These are phyloP conservation scores for Schrenkiella parvula DNA, from an alignment of 345 rosid species.

Conservation along the genomic window DNA sequence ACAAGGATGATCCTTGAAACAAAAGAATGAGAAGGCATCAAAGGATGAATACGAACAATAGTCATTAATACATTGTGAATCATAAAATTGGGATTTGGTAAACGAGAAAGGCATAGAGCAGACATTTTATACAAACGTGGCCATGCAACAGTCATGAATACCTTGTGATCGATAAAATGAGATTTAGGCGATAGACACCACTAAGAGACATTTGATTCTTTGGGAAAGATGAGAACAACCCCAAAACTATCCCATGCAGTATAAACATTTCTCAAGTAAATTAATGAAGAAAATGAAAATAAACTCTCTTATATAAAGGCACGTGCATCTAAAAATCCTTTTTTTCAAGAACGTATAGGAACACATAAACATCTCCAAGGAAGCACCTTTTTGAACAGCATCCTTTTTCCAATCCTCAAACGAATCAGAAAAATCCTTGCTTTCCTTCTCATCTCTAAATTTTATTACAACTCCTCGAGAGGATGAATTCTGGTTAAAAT, in stretches of 20 bases:
- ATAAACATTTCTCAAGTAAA: neutral
- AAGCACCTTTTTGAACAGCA: slow-evolving; percentile 54
- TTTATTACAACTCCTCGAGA: slow-evolving; percentile 58
- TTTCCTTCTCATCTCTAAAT: slow-evolving; percentile 70
- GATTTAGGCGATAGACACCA: neutral
- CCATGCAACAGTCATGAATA: too few species aligned
- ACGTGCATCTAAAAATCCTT: neutral
- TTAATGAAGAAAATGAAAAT: neutral
- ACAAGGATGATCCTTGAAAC: slow-evolving; percentile 40
- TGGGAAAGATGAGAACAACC: neutral
- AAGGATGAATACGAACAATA: slow-evolving; percentile 1
- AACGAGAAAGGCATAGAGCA: neutral
- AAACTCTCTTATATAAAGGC: neutral
- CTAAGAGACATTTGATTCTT: neutral
- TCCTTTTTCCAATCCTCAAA: slow-evolving; percentile 68
- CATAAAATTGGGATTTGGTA: neutral
- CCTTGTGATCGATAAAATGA: neutral
- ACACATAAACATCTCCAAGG: slow-evolving; percentile 23
- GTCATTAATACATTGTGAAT: neutral
- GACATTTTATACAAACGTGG: neutral
- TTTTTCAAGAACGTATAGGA: neutral
- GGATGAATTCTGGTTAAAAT: slow-evolving; percentile 53
- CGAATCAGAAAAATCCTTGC: slow-evolving; percentile 60
- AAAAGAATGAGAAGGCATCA: neutral
- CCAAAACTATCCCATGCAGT: neutral